These are phyloP conservation scores for Colletotrichum sp. DNA, from an alignment of 2,329 filamentous ascomycete genomes.

Conservation along the genomic window DNA sequence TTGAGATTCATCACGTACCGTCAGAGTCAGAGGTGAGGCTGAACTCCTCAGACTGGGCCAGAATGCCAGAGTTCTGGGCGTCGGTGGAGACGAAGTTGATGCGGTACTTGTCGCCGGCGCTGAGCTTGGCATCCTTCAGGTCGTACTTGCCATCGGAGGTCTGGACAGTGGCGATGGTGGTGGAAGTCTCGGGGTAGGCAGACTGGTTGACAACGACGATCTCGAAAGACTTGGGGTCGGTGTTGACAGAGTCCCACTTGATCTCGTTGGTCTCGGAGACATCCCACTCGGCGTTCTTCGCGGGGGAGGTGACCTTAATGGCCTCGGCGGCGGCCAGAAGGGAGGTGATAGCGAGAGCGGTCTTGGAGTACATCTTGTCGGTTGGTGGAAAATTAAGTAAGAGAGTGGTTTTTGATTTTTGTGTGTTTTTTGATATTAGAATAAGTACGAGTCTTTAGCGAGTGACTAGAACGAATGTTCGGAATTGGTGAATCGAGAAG, in stretches of 20 bases:
- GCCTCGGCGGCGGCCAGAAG: conserved; percentile 15
- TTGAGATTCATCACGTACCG: neutral
- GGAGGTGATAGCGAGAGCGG: conserved; percentile 9
- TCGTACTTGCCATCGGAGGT: conserved; percentile 20
- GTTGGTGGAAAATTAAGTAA: neutral
- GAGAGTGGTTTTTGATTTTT: neutral
- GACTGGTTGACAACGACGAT: conserved; percentile 18
- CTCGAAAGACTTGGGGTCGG: conserved; percentile 10
- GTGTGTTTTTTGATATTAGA: neutral
- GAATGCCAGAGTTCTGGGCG: conserved; percentile 13
- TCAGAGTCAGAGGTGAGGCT: neutral
- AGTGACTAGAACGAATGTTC: conserved; percentile 19
- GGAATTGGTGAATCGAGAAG: conserved; percentile 10
- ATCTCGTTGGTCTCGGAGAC: conserved; percentile 17
- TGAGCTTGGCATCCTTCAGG: conserved; percentile 2
- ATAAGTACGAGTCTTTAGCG: conserved; percentile 12
- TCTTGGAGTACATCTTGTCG: conserved; percentile 20
- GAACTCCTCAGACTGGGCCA: conserved; percentile 17
- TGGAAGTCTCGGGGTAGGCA: neutral
- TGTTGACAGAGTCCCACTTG: conserved; percentile 10
- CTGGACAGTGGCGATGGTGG: conserved; percentile 10
- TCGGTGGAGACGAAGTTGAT: conserved; percentile 18
- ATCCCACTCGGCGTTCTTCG: conserved; percentile 17
- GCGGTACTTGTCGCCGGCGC: neutral
- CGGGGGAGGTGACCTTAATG: conserved; percentile 13